Base-by-base conservation (phyloP, 495 filamentous ascomycete genomes). In the Podospora conica region DNA sequence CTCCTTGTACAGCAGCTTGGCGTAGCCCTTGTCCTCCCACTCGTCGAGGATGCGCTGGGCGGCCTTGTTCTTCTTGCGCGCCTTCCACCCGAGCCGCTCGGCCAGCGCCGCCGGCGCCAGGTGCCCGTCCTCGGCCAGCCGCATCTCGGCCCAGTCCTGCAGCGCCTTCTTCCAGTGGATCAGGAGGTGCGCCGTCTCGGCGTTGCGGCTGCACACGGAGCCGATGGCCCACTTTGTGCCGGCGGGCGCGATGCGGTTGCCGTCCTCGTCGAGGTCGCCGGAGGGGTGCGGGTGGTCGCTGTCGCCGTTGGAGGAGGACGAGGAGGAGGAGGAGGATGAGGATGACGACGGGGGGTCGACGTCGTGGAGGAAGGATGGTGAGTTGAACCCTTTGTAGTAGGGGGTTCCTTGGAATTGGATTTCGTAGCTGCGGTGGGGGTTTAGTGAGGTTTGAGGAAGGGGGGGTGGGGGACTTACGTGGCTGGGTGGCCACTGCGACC, bases 151-250 rank as follows among this genome's bases (percentile, higher is more conserved):
- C 82, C 81, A 89, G 66, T 89, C 81, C 66, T 90, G 88, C 54
- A 94, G 85, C 29, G 86, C 84, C 69, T 84, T 84, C 54, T 89
- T 88, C 91, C 91, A 95, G 67, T 95, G 91, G 1, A 82, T 81
- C 2, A 94, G 79, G 0, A 80, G 82, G 69, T 94, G 91, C 0
- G 88, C 88, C 18, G 86, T 86, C 63, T 82, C 77, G 8, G 91
- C 89, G 71, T 91, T 92, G 57, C 70, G 75, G 66, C 82, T 85
- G 81, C 91, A 95, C 3, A 76, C 71, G 18, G 61, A 60, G 27
- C 80, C 80, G 7, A 82, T 69, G 15, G 53, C 40, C 77, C 78
- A 82, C 22, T 67, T 75, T 68, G 64, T 84, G 63, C 54, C 80
- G 68, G 55, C 74, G 28, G 53, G 75, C 62, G 71, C 71, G 25